Conservation (phyloP, 2,329 filamentous ascomycete genomes). For the Trichocomaceae sp. region DNA sequence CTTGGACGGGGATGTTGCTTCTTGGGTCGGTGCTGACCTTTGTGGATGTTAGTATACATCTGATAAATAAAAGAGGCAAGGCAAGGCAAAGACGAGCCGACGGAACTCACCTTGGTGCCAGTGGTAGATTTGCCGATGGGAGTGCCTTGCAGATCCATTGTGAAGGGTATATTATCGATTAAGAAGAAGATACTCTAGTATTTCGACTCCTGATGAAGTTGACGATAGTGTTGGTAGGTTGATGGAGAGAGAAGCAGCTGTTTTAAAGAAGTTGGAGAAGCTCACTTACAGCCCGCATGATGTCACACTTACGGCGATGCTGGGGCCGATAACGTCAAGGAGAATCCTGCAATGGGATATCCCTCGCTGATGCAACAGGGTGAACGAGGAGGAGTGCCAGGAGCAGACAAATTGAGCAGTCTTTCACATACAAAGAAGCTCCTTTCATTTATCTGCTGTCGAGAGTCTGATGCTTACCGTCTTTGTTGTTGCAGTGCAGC, state of each 20-base stretch:
- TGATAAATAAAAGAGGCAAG: neutral
- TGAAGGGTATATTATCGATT: neutral
- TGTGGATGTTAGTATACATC: neutral
- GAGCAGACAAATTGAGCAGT: neutral
- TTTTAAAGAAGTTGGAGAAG: neutral
- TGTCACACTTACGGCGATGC: slow-evolving; percentile 27
- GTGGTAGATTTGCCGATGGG: slow-evolving; percentile 26
- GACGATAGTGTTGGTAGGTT: no score
- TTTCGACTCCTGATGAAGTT: neutral
- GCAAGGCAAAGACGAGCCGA: neutral
- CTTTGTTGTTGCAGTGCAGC: neutral
- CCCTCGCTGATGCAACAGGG: neutral
- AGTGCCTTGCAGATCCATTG: slow-evolving; percentile 37
- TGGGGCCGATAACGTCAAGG: slow-evolving; percentile 14
- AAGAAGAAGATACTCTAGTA: neutral
- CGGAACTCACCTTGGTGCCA: slow-evolving; percentile 31
- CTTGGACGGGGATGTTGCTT: slow-evolving; percentile 47
- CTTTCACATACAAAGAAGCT: neutral
- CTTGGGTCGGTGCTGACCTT: slow-evolving; percentile 43
- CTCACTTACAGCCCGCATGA: slow-evolving; percentile 17
- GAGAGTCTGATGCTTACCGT: neutral
- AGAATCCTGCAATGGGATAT: neutral
- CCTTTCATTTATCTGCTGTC: neutral
- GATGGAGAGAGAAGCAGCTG: slow-evolving; percentile 20
- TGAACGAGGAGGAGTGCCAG: neutral